Conservation (phyloP, 129 eudicot genomes). For the Rutidosis leptorrhynchoides region DNA sequence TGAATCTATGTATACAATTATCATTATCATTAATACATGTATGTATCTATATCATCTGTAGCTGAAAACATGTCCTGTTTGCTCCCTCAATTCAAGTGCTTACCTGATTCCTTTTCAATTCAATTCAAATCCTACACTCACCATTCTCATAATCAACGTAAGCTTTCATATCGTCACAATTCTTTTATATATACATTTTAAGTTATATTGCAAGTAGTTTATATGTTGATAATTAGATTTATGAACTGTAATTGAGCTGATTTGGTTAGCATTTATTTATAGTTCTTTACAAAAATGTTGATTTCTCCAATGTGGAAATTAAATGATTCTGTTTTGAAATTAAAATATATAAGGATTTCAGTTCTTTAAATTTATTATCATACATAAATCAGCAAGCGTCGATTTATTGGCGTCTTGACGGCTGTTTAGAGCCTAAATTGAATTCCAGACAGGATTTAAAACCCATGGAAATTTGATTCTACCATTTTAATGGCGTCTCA, state of each 20-base stretch:
- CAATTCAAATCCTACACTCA: constrained; percentile 48
- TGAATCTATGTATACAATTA: constrained; percentile 1
- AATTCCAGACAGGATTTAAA: too few relatives aligned
- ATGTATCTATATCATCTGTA: constrained; percentile 14
- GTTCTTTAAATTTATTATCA: too few relatives aligned
- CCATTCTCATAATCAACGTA: constrained; percentile 38
- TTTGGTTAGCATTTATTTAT: background rate
- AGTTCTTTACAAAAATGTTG: background rate
- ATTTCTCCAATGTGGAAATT: background rate
- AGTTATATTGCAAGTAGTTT: background rate
- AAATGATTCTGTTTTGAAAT: background rate
- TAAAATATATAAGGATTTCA: background rate
- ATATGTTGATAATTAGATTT: background rate
- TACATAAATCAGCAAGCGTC: too few relatives aligned
- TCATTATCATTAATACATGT: constrained; percentile 20
- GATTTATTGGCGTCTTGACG: too few relatives aligned
- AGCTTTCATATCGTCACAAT: constrained; percentile 26
- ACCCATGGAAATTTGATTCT: too few relatives aligned
- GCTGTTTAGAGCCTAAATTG: too few relatives aligned
- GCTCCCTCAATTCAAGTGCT: constrained; percentile 89
- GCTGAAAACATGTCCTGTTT: constrained; percentile 70
- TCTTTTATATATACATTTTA: background rate
- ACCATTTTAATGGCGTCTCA: too few relatives aligned
- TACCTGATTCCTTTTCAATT: constrained; percentile 64
- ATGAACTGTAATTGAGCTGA: background rate